Percentiles rank a stretch among this genome's conserved stretches.
Evolutionary conservation across 2,329 filamentous ascomycete species (phyloP).

Genomic region (Cytospora paraplurivora): DNA sequence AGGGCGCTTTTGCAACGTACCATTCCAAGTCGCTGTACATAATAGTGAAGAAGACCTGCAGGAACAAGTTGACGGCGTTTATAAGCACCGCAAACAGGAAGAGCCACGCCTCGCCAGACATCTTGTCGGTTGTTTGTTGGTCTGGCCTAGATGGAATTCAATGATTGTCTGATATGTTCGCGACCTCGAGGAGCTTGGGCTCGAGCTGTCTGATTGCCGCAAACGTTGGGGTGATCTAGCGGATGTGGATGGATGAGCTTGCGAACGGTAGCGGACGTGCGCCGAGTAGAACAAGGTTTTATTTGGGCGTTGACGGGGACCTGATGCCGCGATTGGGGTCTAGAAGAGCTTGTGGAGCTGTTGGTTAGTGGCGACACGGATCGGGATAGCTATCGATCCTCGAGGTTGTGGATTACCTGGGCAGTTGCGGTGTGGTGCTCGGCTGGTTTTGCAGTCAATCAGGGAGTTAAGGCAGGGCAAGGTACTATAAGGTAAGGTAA

Average conservation of each 20-base stretch:
- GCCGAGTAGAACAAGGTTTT: background rate
- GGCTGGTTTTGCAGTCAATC: background rate
- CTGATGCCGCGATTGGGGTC: background rate
- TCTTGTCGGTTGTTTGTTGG: slow-evolving; percentile 46
- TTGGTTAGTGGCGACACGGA: background rate
- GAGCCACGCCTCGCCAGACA: slow-evolving; percentile 98
- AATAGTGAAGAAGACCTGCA: slow-evolving; percentile 99
- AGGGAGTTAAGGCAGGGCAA: background rate
- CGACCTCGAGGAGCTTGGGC: slow-evolving; percentile 15
- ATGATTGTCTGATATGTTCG: slow-evolving; percentile 9
- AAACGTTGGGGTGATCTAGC: slow-evolving; percentile 8
- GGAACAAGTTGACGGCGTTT: slow-evolving; percentile 99
- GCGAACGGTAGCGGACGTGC: background rate
- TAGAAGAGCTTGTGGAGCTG: background rate
- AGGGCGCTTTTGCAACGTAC: slow-evolving; percentile 50
- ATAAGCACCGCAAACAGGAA: slow-evolving; percentile 97
- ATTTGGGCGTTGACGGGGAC: background rate
- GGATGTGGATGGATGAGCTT: background rate
- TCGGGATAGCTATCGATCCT: background rate
- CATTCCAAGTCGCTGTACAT: slow-evolving; percentile 99
- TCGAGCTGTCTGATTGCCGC: slow-evolving; percentile 5
- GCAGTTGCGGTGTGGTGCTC: slow-evolving; percentile 3
- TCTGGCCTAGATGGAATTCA: slow-evolving; percentile 9
- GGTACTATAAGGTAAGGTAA: background rate
- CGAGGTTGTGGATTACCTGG: background rate